Percentiles rank a stretch among this genome's conserved stretches.
Evolutionary conservation across 148 eudicot species (phyloP).

Genomic region (Bassia scoparia): DNA sequence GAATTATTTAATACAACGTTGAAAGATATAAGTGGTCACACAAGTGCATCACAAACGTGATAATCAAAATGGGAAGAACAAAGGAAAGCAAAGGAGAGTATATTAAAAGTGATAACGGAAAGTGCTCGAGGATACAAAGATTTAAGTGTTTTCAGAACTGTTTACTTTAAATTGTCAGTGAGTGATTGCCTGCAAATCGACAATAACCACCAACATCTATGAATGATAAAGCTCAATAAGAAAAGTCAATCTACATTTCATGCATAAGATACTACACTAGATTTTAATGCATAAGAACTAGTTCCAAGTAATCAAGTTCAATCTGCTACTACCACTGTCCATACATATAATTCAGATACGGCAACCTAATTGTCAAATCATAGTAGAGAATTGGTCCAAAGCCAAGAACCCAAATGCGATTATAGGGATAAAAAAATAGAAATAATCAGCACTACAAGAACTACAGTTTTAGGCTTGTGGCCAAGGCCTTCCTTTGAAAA

Average conservation of each 20-base stretch:
- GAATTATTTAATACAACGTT: too few species aligned
- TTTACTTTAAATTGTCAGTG: too few species aligned
- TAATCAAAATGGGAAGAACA: too few species aligned
- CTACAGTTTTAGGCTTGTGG: slow-evolving; percentile 95
- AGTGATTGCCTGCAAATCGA: background rate
- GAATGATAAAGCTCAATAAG: background rate
- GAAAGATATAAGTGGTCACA: too few species aligned
- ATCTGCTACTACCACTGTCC: background rate
- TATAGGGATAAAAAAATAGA: background rate
- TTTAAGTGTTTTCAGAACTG: too few species aligned
- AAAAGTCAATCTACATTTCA: background rate
- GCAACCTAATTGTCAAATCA: background rate
- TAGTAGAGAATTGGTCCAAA: background rate
- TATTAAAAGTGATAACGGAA: too few species aligned
- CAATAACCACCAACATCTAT: background rate
- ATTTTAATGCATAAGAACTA: background rate
- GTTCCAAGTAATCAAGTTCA: background rate
- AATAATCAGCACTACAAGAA: slow-evolving; percentile 6
- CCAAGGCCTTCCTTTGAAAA: slow-evolving; percentile 99
- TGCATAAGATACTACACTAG: background rate
- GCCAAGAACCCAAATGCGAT: background rate
- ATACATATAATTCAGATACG: background rate
- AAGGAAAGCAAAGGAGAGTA: too few species aligned
- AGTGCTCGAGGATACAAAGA: too few species aligned
- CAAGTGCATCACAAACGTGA: too few species aligned